These are phyloP conservation scores for Phytopythium montanum DNA, from an alignment of 352 stramenopile species.

Conservation along the genomic window DNA sequence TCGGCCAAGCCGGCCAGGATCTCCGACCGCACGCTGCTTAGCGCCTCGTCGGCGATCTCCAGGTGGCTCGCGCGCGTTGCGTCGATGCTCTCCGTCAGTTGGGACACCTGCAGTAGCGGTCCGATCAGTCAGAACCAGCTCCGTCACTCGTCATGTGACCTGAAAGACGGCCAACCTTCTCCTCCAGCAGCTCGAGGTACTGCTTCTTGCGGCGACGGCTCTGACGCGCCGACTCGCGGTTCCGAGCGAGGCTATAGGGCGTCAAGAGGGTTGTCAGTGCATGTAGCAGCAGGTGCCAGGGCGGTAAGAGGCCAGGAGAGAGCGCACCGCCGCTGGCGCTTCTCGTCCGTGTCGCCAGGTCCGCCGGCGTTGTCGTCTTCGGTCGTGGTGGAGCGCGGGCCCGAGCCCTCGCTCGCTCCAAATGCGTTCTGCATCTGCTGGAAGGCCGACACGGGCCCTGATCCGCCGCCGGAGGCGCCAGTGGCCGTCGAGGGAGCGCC, in stretches of 20 bases:
- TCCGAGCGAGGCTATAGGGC: conserved; percentile 56
- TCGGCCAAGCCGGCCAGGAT: conserved; percentile 65
- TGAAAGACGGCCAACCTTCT: conserved; percentile 45
- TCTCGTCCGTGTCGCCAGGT: conserved; percentile 62
- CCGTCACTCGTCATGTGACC: background rate
- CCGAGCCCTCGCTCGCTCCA: conserved; percentile 45
- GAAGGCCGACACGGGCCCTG: conserved; percentile 25
- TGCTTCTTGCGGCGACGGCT: conserved; percentile 89
- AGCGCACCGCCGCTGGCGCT: conserved; percentile 58
- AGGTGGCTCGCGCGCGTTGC: conserved; percentile 70
- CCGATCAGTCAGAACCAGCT: background rate
- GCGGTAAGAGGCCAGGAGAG: background rate
- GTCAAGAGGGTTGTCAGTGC: background rate
- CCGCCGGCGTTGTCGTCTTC: conserved; percentile 41
- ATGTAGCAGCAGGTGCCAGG: background rate
- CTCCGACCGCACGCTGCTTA: conserved; percentile 74
- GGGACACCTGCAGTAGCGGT: conserved; percentile 58
- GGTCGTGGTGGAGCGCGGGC: conserved; percentile 42
- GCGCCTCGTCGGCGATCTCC: conserved; percentile 67
- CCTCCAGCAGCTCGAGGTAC: conserved; percentile 85
- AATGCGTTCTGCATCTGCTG: conserved; percentile 47
- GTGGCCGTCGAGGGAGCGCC: conserved; percentile 11
- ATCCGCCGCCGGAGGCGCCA: conserved; percentile 6
- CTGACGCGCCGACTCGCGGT: conserved; percentile 86
- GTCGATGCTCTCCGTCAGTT: conserved; percentile 87